phyloP scores from a whole-genome alignment of 1,284 basidiomycete species.

The Schizophyllum commune region DNA sequence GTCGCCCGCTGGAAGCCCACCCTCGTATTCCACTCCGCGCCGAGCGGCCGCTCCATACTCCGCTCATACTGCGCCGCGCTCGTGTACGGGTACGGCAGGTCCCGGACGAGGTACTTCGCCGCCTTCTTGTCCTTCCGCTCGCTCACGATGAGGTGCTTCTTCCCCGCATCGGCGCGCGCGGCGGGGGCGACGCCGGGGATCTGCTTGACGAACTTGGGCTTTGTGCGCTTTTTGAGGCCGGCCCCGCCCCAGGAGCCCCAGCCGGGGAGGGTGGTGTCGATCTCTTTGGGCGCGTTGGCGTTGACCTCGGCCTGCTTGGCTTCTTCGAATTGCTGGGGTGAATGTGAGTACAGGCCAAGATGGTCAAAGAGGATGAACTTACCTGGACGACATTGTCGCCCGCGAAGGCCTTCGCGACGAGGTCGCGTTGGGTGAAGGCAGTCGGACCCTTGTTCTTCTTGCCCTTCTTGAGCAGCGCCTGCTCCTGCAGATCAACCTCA shows the following conservation, averaged over 20 bases:
- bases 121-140: constrained; percentile 94
- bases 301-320: constrained; percentile 76
- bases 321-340: constrained; percentile 70
- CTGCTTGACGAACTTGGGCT: constrained; percentile 69
- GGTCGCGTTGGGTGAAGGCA: constrained; percentile 79
- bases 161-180: constrained; percentile 76
- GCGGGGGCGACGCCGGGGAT: constrained; percentile 73
- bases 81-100: constrained; percentile 92
- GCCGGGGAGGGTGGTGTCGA: constrained; percentile 89
- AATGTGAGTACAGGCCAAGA: constrained; percentile 6
- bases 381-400: constrained; percentile 92
- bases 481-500: constrained; percentile 62
- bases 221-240: constrained; percentile 57
- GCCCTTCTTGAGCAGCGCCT: constrained; percentile 38
- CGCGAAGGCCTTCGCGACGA: constrained; percentile 93
- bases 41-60: constrained; percentile 73
- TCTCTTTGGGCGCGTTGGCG: constrained; percentile 76
- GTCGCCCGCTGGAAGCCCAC: constrained; percentile 83
- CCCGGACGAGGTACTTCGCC: constrained; percentile 79
- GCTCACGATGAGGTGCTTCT: constrained; percentile 88
- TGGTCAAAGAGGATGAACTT: constrained; percentile 14
- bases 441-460: constrained; percentile 39
- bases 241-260: constrained; percentile 95
- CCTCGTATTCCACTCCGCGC: constrained; percentile 90
- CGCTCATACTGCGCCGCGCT: constrained; percentile 86